Percentiles rank a stretch among this genome's conserved stretches.
These are phyloP conservation scores for Hordeum vulgare DNA, from an alignment of 176 grass and related monocot genomes.

Conservation along the genomic window MorexV3_pseudomolecules_assembly NC_058522.1:246508881-246509380, in stretches of 20 bases:
- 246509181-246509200: background rate
- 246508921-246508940: constrained; percentile 50
- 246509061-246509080: constrained; percentile 95
- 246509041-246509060: constrained; percentile 79
- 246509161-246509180: constrained; percentile 11
- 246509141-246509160: constrained; percentile 25
- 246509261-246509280: constrained; percentile 99
- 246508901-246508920: constrained; percentile 38
- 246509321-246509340: constrained; percentile 26
- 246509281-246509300: constrained; percentile 88
- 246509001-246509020: background rate
- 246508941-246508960: constrained; percentile 1
- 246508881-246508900: constrained; percentile 42
- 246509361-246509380: background rate
- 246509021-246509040: constrained; percentile 83
- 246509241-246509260: constrained; percentile 95
- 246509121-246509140: constrained; percentile 30
- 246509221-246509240: constrained; percentile 99
- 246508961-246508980: background rate
- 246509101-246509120: constrained; percentile 61
- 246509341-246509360: background rate
- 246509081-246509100: constrained; percentile 99
- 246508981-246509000: constrained; percentile 16
- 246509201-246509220: background rate
- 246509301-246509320: constrained; percentile 34